Evolutionary conservation across 331 rosid genomes (phyloP).

Genomic region (Rosa hybrid): DNA sequence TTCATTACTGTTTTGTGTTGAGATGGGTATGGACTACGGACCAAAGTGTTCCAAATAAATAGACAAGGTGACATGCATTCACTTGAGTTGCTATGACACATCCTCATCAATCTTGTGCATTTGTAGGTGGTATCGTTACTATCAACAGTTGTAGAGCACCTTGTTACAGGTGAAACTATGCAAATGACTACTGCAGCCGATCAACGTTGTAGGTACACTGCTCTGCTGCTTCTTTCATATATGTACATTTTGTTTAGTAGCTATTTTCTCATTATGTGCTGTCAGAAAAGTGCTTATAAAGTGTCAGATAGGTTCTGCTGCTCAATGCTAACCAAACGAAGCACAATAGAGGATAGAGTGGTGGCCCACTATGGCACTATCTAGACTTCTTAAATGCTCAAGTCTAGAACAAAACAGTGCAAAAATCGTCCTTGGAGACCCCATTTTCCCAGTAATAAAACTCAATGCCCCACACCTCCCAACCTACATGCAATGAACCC

Average conservation of each 20-base stretch:
- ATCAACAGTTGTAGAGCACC: slow-evolving; percentile 82
- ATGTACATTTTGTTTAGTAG: background rate
- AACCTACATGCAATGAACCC: background rate
- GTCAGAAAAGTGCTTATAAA: background rate
- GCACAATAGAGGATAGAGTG: background rate
- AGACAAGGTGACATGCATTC: background rate
- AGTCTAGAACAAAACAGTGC: background rate
- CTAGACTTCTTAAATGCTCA: background rate
- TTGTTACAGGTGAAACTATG: slow-evolving; percentile 97
- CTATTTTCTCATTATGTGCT: background rate
- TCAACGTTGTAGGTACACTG: slow-evolving; percentile 82
- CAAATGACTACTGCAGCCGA: slow-evolving; percentile 82
- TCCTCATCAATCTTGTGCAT: slow-evolving; percentile 24
- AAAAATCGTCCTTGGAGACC: background rate
- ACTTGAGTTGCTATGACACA: background rate
- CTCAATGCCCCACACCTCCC: background rate
- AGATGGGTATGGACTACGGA: background rate
- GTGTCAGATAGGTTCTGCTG: background rate
- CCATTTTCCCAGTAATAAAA: background rate
- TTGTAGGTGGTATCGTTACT: slow-evolving; percentile 78
- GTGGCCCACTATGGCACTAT: background rate
- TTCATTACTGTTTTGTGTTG: background rate
- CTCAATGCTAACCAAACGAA: background rate
- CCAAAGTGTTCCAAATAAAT: background rate
- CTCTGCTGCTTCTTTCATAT: slow-evolving; percentile 30